Percentiles rank a stretch among this genome's conserved stretches.
Conservation (phyloP, 345 rosid genomes). For the Tarenaya hassleriana region DNA sequence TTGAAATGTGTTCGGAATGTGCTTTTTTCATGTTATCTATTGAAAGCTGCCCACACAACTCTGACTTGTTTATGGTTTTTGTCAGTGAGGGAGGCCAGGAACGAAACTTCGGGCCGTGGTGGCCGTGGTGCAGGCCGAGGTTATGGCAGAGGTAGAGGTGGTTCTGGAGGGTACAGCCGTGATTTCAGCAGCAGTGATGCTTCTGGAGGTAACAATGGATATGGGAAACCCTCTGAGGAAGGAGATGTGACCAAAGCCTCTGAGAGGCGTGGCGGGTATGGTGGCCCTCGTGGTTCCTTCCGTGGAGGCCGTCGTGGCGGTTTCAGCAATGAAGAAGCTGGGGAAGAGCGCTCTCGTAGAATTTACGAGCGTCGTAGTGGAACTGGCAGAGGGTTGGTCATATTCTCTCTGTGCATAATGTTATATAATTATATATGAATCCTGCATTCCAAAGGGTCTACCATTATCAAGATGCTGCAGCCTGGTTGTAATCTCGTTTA, state of each 20-base stretch:
- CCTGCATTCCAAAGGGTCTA: slow-evolving; percentile 8
- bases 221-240: slow-evolving; percentile 54
- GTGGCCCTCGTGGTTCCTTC: slow-evolving; percentile 52
- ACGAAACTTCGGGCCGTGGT: slow-evolving; percentile 60
- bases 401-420: neutral
- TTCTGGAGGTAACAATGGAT: slow-evolving; percentile 45
- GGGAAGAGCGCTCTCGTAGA: slow-evolving; percentile 75
- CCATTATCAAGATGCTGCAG: neutral
- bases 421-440: neutral
- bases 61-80: slow-evolving; percentile 15
- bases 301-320: slow-evolving; percentile 81
- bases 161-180: slow-evolving; percentile 51
- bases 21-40: too few species aligned
- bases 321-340: slow-evolving; percentile 50
- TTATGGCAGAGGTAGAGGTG: slow-evolving; percentile 58
- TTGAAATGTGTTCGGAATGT: too few species aligned
- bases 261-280: slow-evolving; percentile 42
- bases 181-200: slow-evolving; percentile 45
- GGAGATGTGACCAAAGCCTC: slow-evolving; percentile 52
- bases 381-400: slow-evolving; percentile 86
- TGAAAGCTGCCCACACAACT: too few species aligned
- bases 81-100: slow-evolving; percentile 71
- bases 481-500: too few species aligned
- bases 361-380: slow-evolving; percentile 76
- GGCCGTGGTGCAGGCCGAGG: slow-evolving; percentile 56